phyloP scores from a whole-genome alignment of 83 land plant species.

The Thuja plicata region DNA sequence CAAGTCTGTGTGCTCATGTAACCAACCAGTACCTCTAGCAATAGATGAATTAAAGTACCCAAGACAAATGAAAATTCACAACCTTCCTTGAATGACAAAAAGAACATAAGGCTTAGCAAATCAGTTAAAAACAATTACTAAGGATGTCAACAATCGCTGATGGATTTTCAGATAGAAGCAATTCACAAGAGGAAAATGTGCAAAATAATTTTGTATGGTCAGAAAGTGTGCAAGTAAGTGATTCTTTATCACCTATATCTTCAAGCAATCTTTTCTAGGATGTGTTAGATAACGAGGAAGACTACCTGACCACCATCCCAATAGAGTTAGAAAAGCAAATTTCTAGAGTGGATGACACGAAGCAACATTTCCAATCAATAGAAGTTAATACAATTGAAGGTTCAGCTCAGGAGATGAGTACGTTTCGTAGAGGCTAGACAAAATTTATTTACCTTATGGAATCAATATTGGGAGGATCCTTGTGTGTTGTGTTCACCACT shows the following conservation, averaged over 20 bases:
- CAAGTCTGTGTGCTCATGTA: no score
- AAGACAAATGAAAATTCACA: no score
- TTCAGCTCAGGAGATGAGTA: neutral
- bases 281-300: neutral
- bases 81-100: no score
- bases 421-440: slow-evolving; percentile 5
- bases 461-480: slow-evolving; percentile 5
- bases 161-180: neutral
- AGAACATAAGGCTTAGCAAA: no score
- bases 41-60: no score
- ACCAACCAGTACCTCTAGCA: no score
- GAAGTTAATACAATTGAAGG: neutral
- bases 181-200: neutral
- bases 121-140: no score
- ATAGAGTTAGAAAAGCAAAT: neutral
- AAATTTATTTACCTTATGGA: neutral
- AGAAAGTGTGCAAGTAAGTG: slow-evolving; percentile 2
- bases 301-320: neutral
- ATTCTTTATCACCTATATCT: neutral
- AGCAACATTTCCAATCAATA: neutral
- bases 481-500: slow-evolving; percentile 2
- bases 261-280: neutral
- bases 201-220: slow-evolving; percentile 2
- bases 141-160: neutral
- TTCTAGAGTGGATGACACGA: neutral